Conservation (phyloP, 2,329 filamentous ascomycete species). For the Aureobasidium melanogenum region DNA sequence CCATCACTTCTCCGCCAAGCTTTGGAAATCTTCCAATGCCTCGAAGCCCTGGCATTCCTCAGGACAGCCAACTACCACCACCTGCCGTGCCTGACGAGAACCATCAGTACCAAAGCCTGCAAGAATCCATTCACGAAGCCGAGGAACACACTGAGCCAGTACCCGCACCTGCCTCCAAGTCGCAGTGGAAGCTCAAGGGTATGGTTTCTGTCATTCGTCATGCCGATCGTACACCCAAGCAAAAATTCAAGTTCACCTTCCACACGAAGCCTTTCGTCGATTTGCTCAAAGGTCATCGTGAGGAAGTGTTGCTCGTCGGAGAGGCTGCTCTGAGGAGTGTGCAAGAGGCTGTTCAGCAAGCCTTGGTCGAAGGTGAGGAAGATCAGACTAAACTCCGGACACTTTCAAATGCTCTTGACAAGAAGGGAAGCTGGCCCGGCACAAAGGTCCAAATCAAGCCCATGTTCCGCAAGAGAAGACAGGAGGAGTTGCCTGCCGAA, state of each 20-base stretch:
- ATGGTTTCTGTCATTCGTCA: slow-evolving; percentile 95
- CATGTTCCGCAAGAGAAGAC: slow-evolving; percentile 88
- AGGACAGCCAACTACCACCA: slow-evolving; percentile 21
- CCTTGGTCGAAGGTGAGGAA: slow-evolving; percentile 70
- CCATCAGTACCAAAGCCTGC: slow-evolving; percentile 14
- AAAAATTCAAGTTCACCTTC: slow-evolving; percentile 99
- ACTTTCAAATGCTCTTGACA: slow-evolving; percentile 76
- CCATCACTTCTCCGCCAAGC: slow-evolving; percentile 35
- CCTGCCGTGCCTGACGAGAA: slow-evolving; percentile 18
- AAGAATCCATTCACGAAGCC: slow-evolving; percentile 8
- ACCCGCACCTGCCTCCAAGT: slow-evolving; percentile 57
- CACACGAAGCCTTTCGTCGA: slow-evolving; percentile 95
- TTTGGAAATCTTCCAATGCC: slow-evolving; percentile 26
- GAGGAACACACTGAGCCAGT: slow-evolving; percentile 20
- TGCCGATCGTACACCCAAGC: slow-evolving; percentile 93
- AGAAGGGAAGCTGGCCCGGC: slow-evolving; percentile 88
- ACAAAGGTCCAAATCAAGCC: slow-evolving; percentile 99
- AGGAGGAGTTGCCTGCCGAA: slow-evolving; percentile 43
- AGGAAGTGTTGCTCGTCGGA: slow-evolving; percentile 89
- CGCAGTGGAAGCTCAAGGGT: slow-evolving; percentile 96
- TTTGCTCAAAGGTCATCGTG: slow-evolving; percentile 86
- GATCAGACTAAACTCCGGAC: slow-evolving; percentile 79
- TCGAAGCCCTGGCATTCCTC: slow-evolving; percentile 15
- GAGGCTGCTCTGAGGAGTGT: slow-evolving; percentile 85
- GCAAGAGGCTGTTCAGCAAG: slow-evolving; percentile 74